Evolutionary conservation across 108 stramenopile species (phyloP), one percentile per base, ranked within the genome.

Genomic region (Aurantiochytrium sp.): DNA sequence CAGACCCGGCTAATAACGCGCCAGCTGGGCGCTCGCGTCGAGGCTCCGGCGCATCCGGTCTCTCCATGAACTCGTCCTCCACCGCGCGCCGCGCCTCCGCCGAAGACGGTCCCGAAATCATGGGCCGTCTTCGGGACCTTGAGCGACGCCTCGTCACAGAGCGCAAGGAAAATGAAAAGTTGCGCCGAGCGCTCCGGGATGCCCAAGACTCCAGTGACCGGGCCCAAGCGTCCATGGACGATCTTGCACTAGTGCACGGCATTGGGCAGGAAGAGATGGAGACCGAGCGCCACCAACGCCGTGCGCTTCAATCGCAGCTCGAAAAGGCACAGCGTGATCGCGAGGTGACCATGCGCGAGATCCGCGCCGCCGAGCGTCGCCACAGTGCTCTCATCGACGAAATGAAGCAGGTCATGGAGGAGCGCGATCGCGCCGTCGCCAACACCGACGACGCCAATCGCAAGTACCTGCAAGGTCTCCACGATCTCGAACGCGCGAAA

Each of bases 341-440:
- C n/a, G 76, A 83, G 76, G 76, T 83, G 49, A 83, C 51, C 51
- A 53, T 53, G 45, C 76, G 76, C 76, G 76, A 83, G 76, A 53
- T 53, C 23, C 19, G 51, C 1, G 76, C 76, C 51, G 76, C 76
- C 10, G 76, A 83, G 28, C 45, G 76, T 12, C 76, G 76, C 23
- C 76, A 83, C n/a, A 47, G 51, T 1, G 76, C 76, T 35, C 76
- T 83, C 51, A 83, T 83, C 25, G 76, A 83, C n/a, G 76, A 83
- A 23, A 83, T 83, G 76, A 83, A 83, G 51, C 49, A 83, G 76
- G 76, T 83, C 23, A 83, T 83, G 76, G 76, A 83, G 76, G 76
- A 83, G 76, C 45, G 76, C 23, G 76, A 83, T 23, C 76, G 76
- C 45, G 76, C 76, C 3, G 49, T 83, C 23, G 12, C 76, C 23